phyloP scores from a whole-genome alignment of 768 basidiomycete species.

The Podaxis pistillaris region DNA sequence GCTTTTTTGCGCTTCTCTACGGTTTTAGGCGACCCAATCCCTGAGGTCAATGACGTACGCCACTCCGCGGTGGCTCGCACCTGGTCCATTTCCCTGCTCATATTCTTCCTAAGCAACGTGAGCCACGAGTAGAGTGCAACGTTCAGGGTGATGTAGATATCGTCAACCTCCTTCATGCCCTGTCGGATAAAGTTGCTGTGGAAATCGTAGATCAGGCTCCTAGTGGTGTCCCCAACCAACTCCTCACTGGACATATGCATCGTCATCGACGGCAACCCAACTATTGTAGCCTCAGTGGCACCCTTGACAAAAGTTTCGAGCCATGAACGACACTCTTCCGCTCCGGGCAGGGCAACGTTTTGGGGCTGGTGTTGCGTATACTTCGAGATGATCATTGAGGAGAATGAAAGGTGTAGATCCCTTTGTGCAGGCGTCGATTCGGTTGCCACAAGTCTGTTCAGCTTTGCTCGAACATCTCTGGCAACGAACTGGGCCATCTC shows the following conservation, averaged over 20 bases:
- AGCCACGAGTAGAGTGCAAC: slow-evolving; percentile 82
- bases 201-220: slow-evolving; percentile 64
- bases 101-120: slow-evolving; percentile 70
- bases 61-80: slow-evolving; percentile 58
- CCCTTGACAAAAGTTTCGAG: slow-evolving; percentile 57
- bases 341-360: slow-evolving; percentile 26
- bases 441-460: slow-evolving; percentile 61
- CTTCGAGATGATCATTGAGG: slow-evolving; percentile 74
- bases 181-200: slow-evolving; percentile 63
- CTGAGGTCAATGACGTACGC: slow-evolving; percentile 37
- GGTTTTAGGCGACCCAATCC: slow-evolving; percentile 24
- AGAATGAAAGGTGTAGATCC: slow-evolving; percentile 70
- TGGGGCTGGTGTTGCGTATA: slow-evolving; percentile 59
- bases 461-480: slow-evolving; percentile 62
- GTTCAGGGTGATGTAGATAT: slow-evolving; percentile 85
- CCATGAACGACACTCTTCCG: slow-evolving; percentile 52
- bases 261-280: slow-evolving; percentile 78
- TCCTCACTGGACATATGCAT: slow-evolving; percentile 81
- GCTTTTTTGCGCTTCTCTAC: slow-evolving; percentile 31
- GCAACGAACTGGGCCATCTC: slow-evolving; percentile 79
- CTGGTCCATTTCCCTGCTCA: slow-evolving; percentile 77
- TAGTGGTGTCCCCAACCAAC: slow-evolving; percentile 33
- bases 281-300: slow-evolving; percentile 70
- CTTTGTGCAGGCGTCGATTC: slow-evolving; percentile 51
- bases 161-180: slow-evolving; percentile 57